phyloP scores from a whole-genome alignment of 768 basidiomycete species.

The Leccinum disarticulatum region DNA sequence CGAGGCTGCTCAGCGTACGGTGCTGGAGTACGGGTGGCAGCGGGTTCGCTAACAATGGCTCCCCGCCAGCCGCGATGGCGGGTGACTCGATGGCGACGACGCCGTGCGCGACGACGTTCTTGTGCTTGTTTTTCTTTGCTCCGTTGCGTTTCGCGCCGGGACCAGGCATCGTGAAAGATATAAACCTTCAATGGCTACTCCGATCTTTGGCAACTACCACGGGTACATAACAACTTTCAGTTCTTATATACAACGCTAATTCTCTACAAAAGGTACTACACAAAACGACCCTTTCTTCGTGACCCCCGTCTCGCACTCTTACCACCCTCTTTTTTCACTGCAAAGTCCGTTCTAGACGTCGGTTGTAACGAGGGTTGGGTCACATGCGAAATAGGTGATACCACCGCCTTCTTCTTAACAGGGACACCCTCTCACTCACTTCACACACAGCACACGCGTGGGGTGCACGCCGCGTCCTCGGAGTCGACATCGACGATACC shows the following conservation, averaged over 20 bases:
- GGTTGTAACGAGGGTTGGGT: slow-evolving; percentile 89
- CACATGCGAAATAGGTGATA: slow-evolving; percentile 77
- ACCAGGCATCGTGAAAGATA: slow-evolving; percentile 24
- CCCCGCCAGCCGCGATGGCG: not conserved
- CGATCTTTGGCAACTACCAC: slow-evolving; percentile 69
- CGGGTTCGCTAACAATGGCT: not conserved
- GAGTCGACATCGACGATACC: slow-evolving; percentile 82
- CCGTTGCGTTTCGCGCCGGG: slow-evolving; percentile 22
- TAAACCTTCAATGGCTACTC: not conserved
- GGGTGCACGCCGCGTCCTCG: slow-evolving; percentile 65
- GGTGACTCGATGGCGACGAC: slow-evolving; percentile 2
- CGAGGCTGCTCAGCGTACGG: slow-evolving; percentile 14
- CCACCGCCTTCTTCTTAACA: slow-evolving; percentile 4
- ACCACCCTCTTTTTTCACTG: slow-evolving; percentile 48
- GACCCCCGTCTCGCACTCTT: slow-evolving; percentile 71
- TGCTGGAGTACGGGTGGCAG: slow-evolving; percentile 20
- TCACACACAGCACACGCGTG: slow-evolving; percentile 56
- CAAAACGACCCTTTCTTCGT: slow-evolving; percentile 58
- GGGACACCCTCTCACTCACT: not conserved
- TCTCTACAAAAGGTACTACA: slow-evolving; percentile 58
- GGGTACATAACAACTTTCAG: slow-evolving; percentile 34
- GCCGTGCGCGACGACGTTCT: not conserved
- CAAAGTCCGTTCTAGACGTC: slow-evolving; percentile 72
- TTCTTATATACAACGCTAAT: too few relatives aligned
- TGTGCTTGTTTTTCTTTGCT: slow-evolving; percentile 22